Conservation (phyloP, 2,329 filamentous ascomycete genomes). For the Claviceps maximensis region DNA sequence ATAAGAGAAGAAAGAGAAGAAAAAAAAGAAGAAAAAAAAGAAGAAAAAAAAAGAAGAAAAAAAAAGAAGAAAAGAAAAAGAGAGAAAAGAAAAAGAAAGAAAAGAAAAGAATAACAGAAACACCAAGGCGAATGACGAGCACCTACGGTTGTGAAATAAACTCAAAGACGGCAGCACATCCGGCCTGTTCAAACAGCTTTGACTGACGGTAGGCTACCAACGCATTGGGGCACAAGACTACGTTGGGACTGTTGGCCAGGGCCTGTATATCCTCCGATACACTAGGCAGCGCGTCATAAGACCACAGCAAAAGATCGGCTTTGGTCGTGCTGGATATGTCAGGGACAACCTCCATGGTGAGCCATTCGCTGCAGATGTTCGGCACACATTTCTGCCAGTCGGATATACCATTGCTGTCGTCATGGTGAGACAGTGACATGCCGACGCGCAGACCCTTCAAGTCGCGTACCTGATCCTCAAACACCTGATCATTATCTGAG, state of each 20-base stretch:
- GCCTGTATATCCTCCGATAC: neutral
- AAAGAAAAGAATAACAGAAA: too few species aligned
- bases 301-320: constrained; percentile 16
- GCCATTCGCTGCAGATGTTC: constrained; percentile 20
- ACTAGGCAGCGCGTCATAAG: neutral
- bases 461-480: constrained; percentile 15
- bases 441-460: constrained; percentile 15
- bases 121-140: neutral
- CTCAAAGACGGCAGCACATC: neutral
- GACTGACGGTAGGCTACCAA: neutral
- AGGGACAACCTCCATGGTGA: constrained; percentile 17
- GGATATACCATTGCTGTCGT: constrained; percentile 3
- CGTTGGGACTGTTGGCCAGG: neutral
- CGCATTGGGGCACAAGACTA: neutral
- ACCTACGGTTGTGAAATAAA: constrained; percentile 1
- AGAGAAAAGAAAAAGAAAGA: neutral
- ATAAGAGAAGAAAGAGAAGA: too few species aligned
- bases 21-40: neutral
- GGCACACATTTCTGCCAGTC: constrained; percentile 3
- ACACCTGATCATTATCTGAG: constrained; percentile 44
- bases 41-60: neutral
- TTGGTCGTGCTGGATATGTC: constrained; percentile 3
- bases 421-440: constrained; percentile 1
- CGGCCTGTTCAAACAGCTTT: neutral
- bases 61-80: neutral